Conservation (phyloP, 1,284 basidiomycete species). For the Boletellus sp. region DNA sequence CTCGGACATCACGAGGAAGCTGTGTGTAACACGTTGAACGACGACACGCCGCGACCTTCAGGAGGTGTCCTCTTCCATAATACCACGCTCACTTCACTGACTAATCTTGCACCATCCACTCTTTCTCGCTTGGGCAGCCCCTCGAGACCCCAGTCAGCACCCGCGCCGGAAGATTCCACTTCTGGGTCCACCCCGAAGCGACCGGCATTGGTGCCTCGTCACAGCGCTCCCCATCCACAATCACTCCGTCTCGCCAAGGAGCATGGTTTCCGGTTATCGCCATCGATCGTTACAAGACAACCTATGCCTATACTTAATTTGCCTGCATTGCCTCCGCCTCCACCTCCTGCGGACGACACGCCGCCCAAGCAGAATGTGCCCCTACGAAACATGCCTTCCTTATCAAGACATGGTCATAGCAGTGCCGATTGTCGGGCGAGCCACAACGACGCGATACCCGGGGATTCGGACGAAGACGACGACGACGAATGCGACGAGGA, state of each 20-base stretch:
- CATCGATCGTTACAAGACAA: slow-evolving; percentile 30
- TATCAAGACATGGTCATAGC: slow-evolving; percentile 44
- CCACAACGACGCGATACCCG: slow-evolving; percentile 38
- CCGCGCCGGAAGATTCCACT: background rate
- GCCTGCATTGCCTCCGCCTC: slow-evolving; percentile 17
- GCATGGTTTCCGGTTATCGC: slow-evolving; percentile 31
- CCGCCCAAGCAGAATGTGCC: slow-evolving; percentile 24
- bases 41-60: slow-evolving; percentile 16
- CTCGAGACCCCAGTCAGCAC: background rate
- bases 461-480: slow-evolving; percentile 38
- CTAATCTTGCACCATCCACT: slow-evolving; percentile 1
- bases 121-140: background rate
- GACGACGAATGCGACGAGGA: slow-evolving; percentile 34
- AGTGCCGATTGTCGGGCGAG: slow-evolving; percentile 35
- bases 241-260: slow-evolving; percentile 27
- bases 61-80: slow-evolving; percentile 5
- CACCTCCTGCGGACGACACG: slow-evolving; percentile 16
- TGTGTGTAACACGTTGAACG: slow-evolving; percentile 7
- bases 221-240: slow-evolving; percentile 16
- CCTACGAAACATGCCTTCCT: slow-evolving; percentile 47
- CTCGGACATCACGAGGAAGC: slow-evolving; percentile 1
- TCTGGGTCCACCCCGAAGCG: slow-evolving; percentile 3
- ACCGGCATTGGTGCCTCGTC: slow-evolving; percentile 6
- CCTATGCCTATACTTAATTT: slow-evolving; percentile 29
- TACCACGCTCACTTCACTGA: slow-evolving; percentile 2